Percentiles rank a stretch among this genome's conserved stretches.
Conservation (phyloP, 2,329 filamentous ascomycete species). For the Karstenula rhodostoma region DNA sequence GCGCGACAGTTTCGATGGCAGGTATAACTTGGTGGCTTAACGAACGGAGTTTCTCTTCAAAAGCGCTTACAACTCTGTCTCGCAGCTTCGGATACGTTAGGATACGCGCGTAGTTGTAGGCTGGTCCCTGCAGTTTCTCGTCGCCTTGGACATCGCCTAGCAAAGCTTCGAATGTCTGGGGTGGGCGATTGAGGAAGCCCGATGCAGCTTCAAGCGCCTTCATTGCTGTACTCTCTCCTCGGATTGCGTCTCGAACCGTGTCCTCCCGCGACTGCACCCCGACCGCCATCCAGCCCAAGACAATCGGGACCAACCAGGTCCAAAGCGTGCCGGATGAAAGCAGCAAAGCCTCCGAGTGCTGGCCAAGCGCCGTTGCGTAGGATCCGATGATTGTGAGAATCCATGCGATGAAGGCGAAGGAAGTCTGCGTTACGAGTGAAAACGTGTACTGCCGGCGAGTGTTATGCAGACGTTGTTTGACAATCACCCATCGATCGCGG, state of each 20-base stretch:
- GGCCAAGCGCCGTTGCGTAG: conserved; percentile 1
- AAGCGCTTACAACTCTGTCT: not conserved
- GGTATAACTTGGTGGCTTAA: not conserved
- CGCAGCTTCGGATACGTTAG: conserved; percentile 2
- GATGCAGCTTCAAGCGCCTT: conserved; percentile 3
- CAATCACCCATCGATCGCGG: not conserved
- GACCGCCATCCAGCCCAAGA: conserved; percentile 4
- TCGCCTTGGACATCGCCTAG: not conserved
- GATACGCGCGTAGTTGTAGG: conserved; percentile 2
- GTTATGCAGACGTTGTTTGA: conserved; percentile 2
- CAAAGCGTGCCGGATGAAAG: conserved; percentile 3
- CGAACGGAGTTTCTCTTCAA: not conserved
- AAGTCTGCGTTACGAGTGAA: not conserved
- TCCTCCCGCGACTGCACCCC: conserved; percentile 2
- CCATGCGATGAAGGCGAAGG: conserved; percentile 1
- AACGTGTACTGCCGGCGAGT: conserved; percentile 4
- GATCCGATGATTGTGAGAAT: conserved; percentile 4
- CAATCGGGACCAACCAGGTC: conserved; percentile 1
- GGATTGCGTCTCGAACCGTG: not conserved
- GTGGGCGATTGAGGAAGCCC: not conserved
- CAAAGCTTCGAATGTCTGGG: not conserved
- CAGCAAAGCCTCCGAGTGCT: not conserved
- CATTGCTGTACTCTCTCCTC: not conserved
- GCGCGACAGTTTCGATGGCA: not conserved
- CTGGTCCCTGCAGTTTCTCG: not conserved